A percentile compares a stretch with the other conserved stretches of the same genome.
Conservation (phyloP, 306 rosid genomes). For the Senna tora region DNA sequence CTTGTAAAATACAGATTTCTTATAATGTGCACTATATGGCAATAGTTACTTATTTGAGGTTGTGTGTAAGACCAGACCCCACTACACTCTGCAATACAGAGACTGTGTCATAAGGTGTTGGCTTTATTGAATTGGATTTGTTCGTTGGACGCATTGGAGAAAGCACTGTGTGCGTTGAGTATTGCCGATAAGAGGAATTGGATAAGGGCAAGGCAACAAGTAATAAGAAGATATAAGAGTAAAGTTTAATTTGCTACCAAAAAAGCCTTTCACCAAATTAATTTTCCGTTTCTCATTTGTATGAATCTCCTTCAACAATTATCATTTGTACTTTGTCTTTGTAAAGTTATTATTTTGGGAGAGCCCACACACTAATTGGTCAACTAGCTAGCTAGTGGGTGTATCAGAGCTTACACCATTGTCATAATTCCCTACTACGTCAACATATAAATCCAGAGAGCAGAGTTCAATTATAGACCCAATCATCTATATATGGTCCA, state of each 20-base stretch:
- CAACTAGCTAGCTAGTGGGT: slow-evolving; percentile 42
- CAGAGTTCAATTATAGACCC: slow-evolving; percentile 39
- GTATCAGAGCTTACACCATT: slow-evolving; percentile 42
- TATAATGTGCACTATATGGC: no score
- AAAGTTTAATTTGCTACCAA: slow-evolving; percentile 40
- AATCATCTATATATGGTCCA: slow-evolving; percentile 44
- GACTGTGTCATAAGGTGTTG: slow-evolving; percentile 61
- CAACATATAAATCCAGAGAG: slow-evolving; percentile 25
- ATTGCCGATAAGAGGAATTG: slow-evolving; percentile 62
- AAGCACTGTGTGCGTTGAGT: slow-evolving; percentile 53
- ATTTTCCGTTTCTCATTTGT: slow-evolving; percentile 41
- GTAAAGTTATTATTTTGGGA: slow-evolving; percentile 68
- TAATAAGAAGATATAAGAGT: slow-evolving; percentile 65
- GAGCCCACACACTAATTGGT: slow-evolving; percentile 51
- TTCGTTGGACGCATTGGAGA: slow-evolving; percentile 59
- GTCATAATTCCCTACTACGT: slow-evolving; percentile 42
- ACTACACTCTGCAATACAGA: slow-evolving; percentile 38
- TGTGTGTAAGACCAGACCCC: slow-evolving; percentile 41
- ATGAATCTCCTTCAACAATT: slow-evolving; percentile 56
- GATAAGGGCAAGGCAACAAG: slow-evolving; percentile 85
- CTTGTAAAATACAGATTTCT: no score
- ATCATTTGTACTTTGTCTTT: slow-evolving; percentile 66
- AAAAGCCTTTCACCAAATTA: not conserved
- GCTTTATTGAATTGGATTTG: slow-evolving; percentile 78
- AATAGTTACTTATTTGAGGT: no score